Evolutionary conservation across 805 yeast genomes (phyloP), one percentile per base, ranked within the genome.

Genomic region (Starmerella khaoyaiensis): DNA sequence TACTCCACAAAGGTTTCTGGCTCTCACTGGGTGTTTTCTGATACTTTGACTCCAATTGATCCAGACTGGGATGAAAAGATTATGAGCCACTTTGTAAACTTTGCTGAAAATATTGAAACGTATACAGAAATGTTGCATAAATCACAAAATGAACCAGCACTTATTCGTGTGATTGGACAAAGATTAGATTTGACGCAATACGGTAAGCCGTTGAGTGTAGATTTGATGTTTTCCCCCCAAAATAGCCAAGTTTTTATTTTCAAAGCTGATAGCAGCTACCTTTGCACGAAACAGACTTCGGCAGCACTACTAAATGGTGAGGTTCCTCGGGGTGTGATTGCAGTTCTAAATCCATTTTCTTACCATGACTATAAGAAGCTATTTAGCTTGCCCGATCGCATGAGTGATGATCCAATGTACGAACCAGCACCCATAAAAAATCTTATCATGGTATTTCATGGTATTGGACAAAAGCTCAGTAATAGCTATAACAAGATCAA

Each of bases 391-490:
- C 57, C 59, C 2, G 55, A 50, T 25, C 44, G 58, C 9, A 44
- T 45, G 6, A 48, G 51, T 7, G 60, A 55, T 38, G 42, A 44
- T 19, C 35, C 44, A 10, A 47, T 38, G 17, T 48, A 46, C 37
- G 37, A 21, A 25, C 59, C 60, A 3, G 37, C 67, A 35, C 59
- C 64, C 22, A 57, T 74, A 21, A 72, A 71, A 21, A 76, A 75
- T 51, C 61, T 87, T 45, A 71, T 86, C 1, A 62, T 87, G 10
- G 87, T 94, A 46, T 71, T 87, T 31, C 98, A 87, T 57, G 97
- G 98, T 0, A 81, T 90, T 44, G 98, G 98, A 1, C 98, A 87
- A 56, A 72, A 78, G 25, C 62, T 90, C 38, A 90, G 94, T 4
- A 69, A 74, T 30, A 74, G 72, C 50, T 80, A 78, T 48, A 84